These are phyloP conservation scores for Xylaria sp. DNA, from an alignment of 2,329 filamentous ascomycete genomes.

Conservation along the genomic window DNA sequence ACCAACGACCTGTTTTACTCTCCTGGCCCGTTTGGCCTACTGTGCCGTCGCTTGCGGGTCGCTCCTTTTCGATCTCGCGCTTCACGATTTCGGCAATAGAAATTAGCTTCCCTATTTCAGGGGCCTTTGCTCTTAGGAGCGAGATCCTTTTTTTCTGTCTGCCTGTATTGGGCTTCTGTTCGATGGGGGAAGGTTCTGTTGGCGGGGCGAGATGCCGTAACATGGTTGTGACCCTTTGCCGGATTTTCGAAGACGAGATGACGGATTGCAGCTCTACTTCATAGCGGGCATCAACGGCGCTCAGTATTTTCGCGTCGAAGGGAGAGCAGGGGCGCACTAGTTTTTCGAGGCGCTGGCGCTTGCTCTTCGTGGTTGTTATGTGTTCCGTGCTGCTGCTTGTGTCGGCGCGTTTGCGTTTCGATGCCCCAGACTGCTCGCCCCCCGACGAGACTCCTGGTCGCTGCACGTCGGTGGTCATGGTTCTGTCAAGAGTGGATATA, in stretches of 20 bases:
- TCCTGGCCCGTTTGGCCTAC: background rate
- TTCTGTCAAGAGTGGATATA: slow-evolving; percentile 7
- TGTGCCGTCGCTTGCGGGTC: background rate
- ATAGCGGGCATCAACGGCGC: slow-evolving; percentile 59
- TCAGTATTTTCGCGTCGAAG: slow-evolving; percentile 56
- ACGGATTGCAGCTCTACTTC: slow-evolving; percentile 65
- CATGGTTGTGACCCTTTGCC: slow-evolving; percentile 61
- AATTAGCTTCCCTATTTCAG: slow-evolving; percentile 72
- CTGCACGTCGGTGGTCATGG: slow-evolving; percentile 36
- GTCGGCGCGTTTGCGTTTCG: slow-evolving; percentile 48
- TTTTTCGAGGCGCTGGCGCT: slow-evolving; percentile 43
- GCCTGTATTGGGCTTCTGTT: background rate
- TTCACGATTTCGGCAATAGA: slow-evolving; percentile 75
- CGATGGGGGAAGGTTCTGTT: slow-evolving; percentile 9
- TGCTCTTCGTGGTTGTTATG: slow-evolving; percentile 32
- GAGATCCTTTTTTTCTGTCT: slow-evolving; percentile 51
- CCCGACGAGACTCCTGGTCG: slow-evolving; percentile 5
- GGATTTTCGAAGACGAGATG: slow-evolving; percentile 70
- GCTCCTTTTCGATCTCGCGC: slow-evolving; percentile 60
- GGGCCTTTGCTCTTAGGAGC: slow-evolving; percentile 62
- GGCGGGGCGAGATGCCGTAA: slow-evolving; percentile 55
- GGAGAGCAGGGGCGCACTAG: slow-evolving; percentile 46
- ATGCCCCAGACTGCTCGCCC: slow-evolving; percentile 6
- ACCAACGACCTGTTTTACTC: slow-evolving; percentile 53
- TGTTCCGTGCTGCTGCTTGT: slow-evolving; percentile 30